A percentile compares a stretch with the other conserved stretches of the same genome.
phyloP scores from a whole-genome alignment of 2,329 filamentous ascomycete species.

The Monilinia polystroma region DNA sequence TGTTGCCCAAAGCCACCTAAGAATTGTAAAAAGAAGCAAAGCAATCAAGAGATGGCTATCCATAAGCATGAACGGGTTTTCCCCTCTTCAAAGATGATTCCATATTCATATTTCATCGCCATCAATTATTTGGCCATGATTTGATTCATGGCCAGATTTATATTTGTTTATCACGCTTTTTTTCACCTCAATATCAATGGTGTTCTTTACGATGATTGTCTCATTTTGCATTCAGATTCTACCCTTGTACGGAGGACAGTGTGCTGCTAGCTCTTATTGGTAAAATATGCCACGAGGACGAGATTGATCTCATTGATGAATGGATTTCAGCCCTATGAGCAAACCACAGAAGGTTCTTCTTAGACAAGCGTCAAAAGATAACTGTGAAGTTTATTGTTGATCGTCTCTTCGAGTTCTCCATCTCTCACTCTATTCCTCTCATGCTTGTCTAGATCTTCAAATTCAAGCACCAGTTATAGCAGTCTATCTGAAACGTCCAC shows the following conservation, averaged over 20 bases:
- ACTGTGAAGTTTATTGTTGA: not conserved
- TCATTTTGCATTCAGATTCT: not conserved
- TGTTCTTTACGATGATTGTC: constrained; percentile 12
- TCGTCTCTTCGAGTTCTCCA: not conserved
- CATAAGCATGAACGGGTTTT: not conserved
- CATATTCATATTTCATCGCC: not conserved
- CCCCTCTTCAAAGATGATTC: not conserved
- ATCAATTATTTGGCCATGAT: not conserved
- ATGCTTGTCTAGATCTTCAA: too few species aligned
- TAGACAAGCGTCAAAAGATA: not conserved
- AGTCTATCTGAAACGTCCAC: constrained; percentile 10
- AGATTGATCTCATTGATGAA: not conserved
- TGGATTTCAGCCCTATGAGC: constrained; percentile 9
- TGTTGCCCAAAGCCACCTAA: not conserved
- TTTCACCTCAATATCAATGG: not conserved
- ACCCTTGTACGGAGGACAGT: not conserved
- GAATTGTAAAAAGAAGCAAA: too few species aligned
- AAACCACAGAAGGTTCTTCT: not conserved
- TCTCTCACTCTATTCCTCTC: not conserved
- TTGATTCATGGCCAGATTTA: not conserved
- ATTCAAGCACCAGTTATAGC: not conserved
- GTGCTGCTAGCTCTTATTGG: not conserved
- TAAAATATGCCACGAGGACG: constrained; percentile 4
- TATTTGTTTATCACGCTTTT: not conserved
- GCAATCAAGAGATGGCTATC: not conserved